Base-by-base conservation (phyloP, 1,284 basidiomycete genomes). In the Sparassis latifolia region DNA sequence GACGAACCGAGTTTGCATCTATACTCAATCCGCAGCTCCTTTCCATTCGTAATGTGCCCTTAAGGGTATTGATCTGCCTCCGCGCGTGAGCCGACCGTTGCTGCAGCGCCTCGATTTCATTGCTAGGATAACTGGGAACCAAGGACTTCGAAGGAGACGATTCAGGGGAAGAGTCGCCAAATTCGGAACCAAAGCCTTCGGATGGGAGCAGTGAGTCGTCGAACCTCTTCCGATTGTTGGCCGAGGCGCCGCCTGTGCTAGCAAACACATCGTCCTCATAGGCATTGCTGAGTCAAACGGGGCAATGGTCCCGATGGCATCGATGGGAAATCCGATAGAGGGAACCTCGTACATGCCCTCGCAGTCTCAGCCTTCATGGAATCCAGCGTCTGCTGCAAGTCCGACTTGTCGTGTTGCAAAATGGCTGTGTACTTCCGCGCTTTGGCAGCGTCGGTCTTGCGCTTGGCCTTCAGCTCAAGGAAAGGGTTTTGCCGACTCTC, bases 361-460 rank as follows among this genome's bases (percentile, higher is more conserved):
- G 77, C 76, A 46, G 81, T 69, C 47, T 93, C 89, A 0, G 72
- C 73, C 65, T 88, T 89, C 64, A 92, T 71, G 5, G 79, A 73
- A 53, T 91, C 89, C 33, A 97, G 73, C 12, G 84, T 76, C 55
- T 85, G 80, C 64, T 96, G 88, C 10, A 98, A 74, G 61, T 99
- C 96, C 40, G 84, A 86, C 69, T 95, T 94, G 66, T 99, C 95
- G 52, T 96, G 82, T 59, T 88, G 84, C 35, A 97, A 76, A 29
- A 89, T 86, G 0, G 95, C 96, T 0, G 87, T 83, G 51, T 90
- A 82, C 68, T 92, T 91, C 52, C 94, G 82, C 56, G 91, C 87
- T 52, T 90, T 85, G 2, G 95, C 95, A 52, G 96, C 82, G 55
- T 97, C 92, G 3, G 92, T 93, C 67, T 91, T 95, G 64, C 97